phyloP scores from a whole-genome alignment of 495 filamentous ascomycete species.

The Xylaria venustula region DNA sequence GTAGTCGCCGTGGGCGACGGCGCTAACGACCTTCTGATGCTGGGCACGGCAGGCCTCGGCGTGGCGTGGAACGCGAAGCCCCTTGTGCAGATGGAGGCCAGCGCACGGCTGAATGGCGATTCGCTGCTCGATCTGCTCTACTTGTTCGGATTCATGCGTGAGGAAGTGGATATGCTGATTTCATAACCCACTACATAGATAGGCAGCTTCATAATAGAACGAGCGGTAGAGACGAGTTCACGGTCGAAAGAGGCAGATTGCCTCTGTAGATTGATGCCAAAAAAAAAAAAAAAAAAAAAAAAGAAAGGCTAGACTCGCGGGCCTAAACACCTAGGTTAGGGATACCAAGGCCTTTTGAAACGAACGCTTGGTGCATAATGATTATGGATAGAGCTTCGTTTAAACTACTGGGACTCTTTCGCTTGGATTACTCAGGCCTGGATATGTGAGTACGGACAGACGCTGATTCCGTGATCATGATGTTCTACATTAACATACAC shows the following conservation, averaged over 20 bases:
- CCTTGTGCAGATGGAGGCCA: constrained; percentile 82
- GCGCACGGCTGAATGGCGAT: constrained; percentile 75
- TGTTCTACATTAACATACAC: too few species aligned
- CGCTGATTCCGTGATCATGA: too few species aligned
- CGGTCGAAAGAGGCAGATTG: too few species aligned
- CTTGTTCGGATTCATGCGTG: constrained; percentile 71
- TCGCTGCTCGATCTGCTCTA: constrained; percentile 80
- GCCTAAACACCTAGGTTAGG: too few species aligned
- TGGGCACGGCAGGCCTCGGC: constrained; percentile 81
- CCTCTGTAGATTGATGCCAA: background rate
- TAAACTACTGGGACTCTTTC: too few species aligned
- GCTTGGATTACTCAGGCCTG: too few species aligned
- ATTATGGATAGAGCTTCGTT: too few species aligned
- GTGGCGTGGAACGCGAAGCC: constrained; percentile 95
- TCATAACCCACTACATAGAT: constrained; percentile 20
- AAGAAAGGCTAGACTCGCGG: constrained; percentile 8
- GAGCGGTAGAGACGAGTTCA: too few species aligned
- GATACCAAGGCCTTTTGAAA: background rate
- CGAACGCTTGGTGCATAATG: background rate
- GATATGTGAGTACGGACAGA: too few species aligned
- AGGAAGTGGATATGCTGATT: constrained; percentile 58
- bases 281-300: too few species aligned
- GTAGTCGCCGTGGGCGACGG: constrained; percentile 88
- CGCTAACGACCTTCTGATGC: constrained; percentile 94
- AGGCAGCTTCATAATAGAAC: too few species aligned